These are phyloP conservation scores for Cercophora samala DNA, from an alignment of 495 filamentous ascomycete species.

Conservation along the genomic window DNA sequence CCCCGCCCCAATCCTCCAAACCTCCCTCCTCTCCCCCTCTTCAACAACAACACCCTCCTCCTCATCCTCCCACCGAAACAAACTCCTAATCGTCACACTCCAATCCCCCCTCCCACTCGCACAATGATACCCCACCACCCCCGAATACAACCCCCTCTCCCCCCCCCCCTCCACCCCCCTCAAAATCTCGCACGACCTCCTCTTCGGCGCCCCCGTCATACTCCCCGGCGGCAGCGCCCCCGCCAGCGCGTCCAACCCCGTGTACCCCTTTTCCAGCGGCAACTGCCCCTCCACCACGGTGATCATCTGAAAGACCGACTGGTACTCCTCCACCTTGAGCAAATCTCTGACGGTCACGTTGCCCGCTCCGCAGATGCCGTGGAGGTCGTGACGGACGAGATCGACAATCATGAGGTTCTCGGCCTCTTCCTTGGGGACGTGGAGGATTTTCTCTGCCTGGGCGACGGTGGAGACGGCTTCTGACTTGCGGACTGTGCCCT, in stretches of 20 bases:
- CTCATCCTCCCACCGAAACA: conserved; percentile 66
- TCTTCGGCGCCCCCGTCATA: conserved; percentile 96
- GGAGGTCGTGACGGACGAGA: conserved; percentile 86
- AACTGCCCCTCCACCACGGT: conserved; percentile 77
- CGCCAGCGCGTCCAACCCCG: conserved; percentile 74
- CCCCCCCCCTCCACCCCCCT: conserved; percentile 59
- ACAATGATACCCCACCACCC: conserved; percentile 85
- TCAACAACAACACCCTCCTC: conserved; percentile 14
- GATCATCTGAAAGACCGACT: conserved; percentile 85
- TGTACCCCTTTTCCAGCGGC: conserved; percentile 33
- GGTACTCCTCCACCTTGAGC: conserved; percentile 84
- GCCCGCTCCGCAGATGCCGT: conserved; percentile 69
- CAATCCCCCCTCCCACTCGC: conserved; percentile 82
- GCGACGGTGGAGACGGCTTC: conserved; percentile 53
- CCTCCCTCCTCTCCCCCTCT: conserved; percentile 38
- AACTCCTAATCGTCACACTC: conserved; percentile 78
- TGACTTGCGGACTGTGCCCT: conserved; percentile 84
- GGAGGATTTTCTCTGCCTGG: conserved; percentile 65
- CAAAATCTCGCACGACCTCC: conserved; percentile 80
- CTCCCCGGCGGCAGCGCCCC: conserved; percentile 78
- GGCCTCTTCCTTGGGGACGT: conserved; percentile 81
- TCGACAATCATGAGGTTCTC: conserved; percentile 99
- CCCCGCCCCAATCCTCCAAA: conserved; percentile 83
- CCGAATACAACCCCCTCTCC: conserved; percentile 78
- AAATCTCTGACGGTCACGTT: conserved; percentile 64